phyloP scores from a whole-genome alignment of 1,284 basidiomycete species.

The Rhodotorula glutinis region DNA sequence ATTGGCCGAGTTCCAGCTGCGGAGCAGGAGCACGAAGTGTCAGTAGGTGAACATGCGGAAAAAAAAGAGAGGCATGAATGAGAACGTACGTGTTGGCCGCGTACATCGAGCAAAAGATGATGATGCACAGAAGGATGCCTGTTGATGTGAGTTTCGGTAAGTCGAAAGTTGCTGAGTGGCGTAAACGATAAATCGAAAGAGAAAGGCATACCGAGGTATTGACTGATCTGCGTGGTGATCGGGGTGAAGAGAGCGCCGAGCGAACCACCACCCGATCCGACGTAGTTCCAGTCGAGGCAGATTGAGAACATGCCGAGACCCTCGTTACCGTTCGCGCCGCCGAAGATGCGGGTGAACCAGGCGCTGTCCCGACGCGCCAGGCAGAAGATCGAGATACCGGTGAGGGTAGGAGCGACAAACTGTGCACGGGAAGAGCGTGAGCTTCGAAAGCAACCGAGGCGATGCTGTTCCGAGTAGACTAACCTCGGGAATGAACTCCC shows the following conservation, averaged over 20 bases:
- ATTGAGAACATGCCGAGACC: conserved; percentile 59
- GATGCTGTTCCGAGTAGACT: background rate
- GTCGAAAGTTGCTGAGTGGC: no score
- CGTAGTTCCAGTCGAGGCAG: conserved; percentile 54
- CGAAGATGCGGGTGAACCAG: conserved; percentile 63
- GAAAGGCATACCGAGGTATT: conserved; percentile 21
- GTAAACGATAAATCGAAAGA: no score
- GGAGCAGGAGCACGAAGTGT: no score
- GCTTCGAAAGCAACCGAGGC: background rate
- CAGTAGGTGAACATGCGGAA: no score
- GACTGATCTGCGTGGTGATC: conserved; percentile 34
- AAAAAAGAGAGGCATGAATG: no score
- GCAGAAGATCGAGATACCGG: conserved; percentile 56
- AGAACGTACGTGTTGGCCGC: conserved; percentile 8
- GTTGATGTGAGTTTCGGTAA: no score
- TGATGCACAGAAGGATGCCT: conserved; percentile 48
- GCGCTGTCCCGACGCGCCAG: conserved; percentile 57
- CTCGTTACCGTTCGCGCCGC: conserved; percentile 58
- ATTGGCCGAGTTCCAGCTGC: conserved; percentile 30
- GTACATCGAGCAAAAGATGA: conserved; percentile 60
- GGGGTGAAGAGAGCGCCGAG: conserved; percentile 38
- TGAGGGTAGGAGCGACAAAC: conserved; percentile 53
- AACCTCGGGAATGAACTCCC: conserved; percentile 44
- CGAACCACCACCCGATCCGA: conserved; percentile 38
- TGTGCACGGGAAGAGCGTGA: conserved; percentile 38